Evolutionary conservation across 2,329 filamentous ascomycete species (phyloP), one percentile per base, ranked within the genome.

Genomic region (Epichloe coenophiala): DNA sequence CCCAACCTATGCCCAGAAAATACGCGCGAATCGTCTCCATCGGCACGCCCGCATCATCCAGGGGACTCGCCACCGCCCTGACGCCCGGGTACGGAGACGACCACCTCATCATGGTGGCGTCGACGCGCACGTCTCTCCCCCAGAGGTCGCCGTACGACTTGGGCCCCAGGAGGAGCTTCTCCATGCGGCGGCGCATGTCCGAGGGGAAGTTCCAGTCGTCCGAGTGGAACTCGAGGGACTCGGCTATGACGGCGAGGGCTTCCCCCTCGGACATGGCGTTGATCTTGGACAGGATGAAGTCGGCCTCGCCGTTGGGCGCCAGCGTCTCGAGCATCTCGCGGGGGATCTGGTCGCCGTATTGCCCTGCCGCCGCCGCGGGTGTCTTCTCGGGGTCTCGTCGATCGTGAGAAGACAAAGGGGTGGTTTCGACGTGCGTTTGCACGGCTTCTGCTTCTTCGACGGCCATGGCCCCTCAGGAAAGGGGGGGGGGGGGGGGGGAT

Each of bases 141-240:
- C 7, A 71, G 35, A 62, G 63, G 7, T 67, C 63, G 5, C 68
- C 69, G 52, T 71, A 72, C 0, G 55, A 46, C 52, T 72, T 69
- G 1, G 60, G 62, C 0, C 68, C 69, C 11, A 61, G 53, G 2
- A 72, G 54, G 1, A 71, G 60, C n/a, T 57, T 57, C 49, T 58
- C 55, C 66, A 72, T 70, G 17, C 67, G 66, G n/a, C 62, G 62
- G 23, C 67, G 59, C 68, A 71, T 71, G 4, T 68, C 66, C 2
- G 62, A 56, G 0, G 0, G 69, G 39, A 72, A 71, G 55, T 71
- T 71, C 67, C 68, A 71, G 56, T 72, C 70, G 49, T 71, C 69
- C 21, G 60, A 57, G 53, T 70, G 67, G 54, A 71, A 71, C 17
- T 61, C 57, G 47, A 68, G 55, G 0, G 64, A 60, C 54, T 71